These are phyloP conservation scores for Moelleriella libera DNA, from an alignment of 2,329 filamentous ascomycete species.

Conservation along the genomic window DNA sequence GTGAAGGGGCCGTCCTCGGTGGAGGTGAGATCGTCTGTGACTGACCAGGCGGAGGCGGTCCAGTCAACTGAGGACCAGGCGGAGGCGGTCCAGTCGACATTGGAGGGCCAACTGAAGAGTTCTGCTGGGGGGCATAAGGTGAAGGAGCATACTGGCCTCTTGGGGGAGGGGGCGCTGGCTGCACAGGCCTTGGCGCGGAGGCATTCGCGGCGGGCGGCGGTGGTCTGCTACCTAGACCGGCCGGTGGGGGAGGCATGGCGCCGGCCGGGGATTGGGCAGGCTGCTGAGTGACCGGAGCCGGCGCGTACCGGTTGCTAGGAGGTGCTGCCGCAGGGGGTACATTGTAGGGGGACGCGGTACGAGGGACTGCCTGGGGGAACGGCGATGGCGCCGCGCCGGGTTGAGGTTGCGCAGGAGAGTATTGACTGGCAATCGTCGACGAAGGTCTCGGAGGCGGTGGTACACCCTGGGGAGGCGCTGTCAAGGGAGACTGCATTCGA, in stretches of 20 bases:
- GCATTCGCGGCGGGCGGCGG: constrained; percentile 27
- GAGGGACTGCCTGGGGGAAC: constrained; percentile 45
- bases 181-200: constrained; percentile 31
- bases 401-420: constrained; percentile 39
- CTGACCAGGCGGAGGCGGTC: constrained; percentile 17
- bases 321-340: constrained; percentile 57
- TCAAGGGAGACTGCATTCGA: constrained; percentile 58
- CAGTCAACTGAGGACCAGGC: background rate
- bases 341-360: constrained; percentile 77
- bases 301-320: constrained; percentile 64
- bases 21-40: constrained; percentile 28
- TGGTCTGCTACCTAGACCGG: constrained; percentile 23
- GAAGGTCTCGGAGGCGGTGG: constrained; percentile 44
- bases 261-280: constrained; percentile 26
- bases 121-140: constrained; percentile 25
- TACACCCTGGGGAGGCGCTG: constrained; percentile 32
- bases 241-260: constrained; percentile 24
- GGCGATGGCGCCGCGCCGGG: constrained; percentile 49
- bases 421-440: constrained; percentile 47
- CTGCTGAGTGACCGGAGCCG: constrained; percentile 43
- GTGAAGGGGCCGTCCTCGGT: constrained; percentile 31
- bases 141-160: constrained; percentile 18
- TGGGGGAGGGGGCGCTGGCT: constrained; percentile 16
- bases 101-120: constrained; percentile 21
- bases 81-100: constrained; percentile 23